Base-by-base conservation (phyloP, 176 grass and related monocot species). In the Oryza glaberrima region DNA sequence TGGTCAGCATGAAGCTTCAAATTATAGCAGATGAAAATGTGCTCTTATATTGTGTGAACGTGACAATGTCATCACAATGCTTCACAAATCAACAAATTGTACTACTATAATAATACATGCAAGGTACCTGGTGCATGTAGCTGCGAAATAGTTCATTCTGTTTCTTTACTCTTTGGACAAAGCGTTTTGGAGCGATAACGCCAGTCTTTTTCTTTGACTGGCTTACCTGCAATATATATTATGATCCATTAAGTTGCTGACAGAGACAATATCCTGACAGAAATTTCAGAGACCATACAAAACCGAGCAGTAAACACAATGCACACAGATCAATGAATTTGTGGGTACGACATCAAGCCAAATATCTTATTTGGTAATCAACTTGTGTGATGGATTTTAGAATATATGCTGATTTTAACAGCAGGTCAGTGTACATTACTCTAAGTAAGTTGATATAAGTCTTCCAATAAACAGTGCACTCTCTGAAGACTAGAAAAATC, bases 91-190 rank as follows among this genome's bases (percentile, higher is more conserved):
- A 22, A 68, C 61, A 56, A 71, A n/a, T 79, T 79, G 54, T 34
- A 80, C 12, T 60, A 25, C 30, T 65, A 82, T 23, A 35, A 88
- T 32, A 44, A 30, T 20, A 87, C 41, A 19, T 56, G 72, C 13
- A 20, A 32, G 47, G 77, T 96, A 99, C 96, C 93, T 99, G 96
- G 78, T 99, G 93, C 96, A 99, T 99, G 90, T 99, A 96, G 52
- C 93, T 90, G 67, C 96, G 96, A 81, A 99, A 99, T 48, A 90
- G 86, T 77, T 99, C 96, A 73, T 99, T 99, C 65, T 96, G 96
- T 85, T 99, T 96, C 90, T 91, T 99, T 73, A 99, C 93, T 91
- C 93, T 92, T 80, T 99, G 96, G 32, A 99, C 96, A 91, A 99
- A 96, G 72, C 91, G 91, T 76, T 96, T 99, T 43, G 96, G 96